A percentile compares a stretch with the other conserved stretches of the same genome.
Conservation (phyloP, 2,329 filamentous ascomycete genomes). For the Pseudonectria foliicola region DNA sequence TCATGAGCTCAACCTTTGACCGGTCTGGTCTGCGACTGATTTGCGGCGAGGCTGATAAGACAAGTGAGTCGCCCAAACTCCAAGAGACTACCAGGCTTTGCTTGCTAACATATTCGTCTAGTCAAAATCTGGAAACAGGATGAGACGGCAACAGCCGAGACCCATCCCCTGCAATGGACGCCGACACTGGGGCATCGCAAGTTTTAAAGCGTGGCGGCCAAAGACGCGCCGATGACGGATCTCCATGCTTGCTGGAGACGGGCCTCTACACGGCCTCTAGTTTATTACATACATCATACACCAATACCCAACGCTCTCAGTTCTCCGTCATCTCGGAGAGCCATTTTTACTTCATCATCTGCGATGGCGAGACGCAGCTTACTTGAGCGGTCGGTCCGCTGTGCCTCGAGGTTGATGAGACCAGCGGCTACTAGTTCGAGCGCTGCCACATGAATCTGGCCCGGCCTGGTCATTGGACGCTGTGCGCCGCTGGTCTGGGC, state of each 20-base stretch:
- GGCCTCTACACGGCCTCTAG: slow-evolving; percentile 8
- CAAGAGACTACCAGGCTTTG: background rate
- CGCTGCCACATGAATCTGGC: slow-evolving; percentile 60
- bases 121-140: slow-evolving; percentile 97
- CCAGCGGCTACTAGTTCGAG: slow-evolving; percentile 82
- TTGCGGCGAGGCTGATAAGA: slow-evolving; percentile 94
- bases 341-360: slow-evolving; percentile 84
- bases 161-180: slow-evolving; percentile 88
- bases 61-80: slow-evolving; percentile 46
- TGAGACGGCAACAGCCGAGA: slow-evolving; percentile 81
- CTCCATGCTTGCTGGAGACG: background rate
- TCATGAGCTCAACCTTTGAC: slow-evolving; percentile 93
- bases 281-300: slow-evolving; percentile 25
- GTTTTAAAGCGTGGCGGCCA: slow-evolving; percentile 40
- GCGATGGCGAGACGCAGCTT: slow-evolving; percentile 80
- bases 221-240: slow-evolving; percentile 5
- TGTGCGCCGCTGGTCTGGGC: slow-evolving; percentile 18
- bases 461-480: slow-evolving; percentile 26
- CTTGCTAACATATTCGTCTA: slow-evolving; percentile 26
- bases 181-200: slow-evolving; percentile 72
- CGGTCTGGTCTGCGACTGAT: slow-evolving; percentile 82
- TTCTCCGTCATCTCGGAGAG: slow-evolving; percentile 81
- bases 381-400: slow-evolving; percentile 75
- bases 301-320: slow-evolving; percentile 69
- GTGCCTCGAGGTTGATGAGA: slow-evolving; percentile 74